Percentiles rank a stretch among this genome's conserved stretches.
These are phyloP conservation scores for Choiromyces venosus DNA, from an alignment of 495 filamentous ascomycete species.

Conservation along the genomic window DNA sequence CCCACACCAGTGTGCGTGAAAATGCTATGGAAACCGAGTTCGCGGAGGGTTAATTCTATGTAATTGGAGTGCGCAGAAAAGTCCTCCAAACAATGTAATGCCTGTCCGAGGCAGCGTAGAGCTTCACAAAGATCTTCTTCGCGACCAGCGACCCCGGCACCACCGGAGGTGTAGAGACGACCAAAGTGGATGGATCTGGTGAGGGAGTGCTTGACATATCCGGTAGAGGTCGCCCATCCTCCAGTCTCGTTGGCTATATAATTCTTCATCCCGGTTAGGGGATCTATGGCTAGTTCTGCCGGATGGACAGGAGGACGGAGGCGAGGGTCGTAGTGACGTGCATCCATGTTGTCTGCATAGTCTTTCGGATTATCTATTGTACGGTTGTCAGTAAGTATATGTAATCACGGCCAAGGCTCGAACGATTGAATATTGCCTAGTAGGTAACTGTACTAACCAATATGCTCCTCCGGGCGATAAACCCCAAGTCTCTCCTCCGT, in stretches of 20 bases:
- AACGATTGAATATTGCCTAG: neutral
- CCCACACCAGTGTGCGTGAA: conserved; percentile 78
- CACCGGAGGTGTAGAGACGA: conserved; percentile 72
- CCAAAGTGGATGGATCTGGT: conserved; percentile 82
- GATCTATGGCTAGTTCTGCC: conserved; percentile 75
- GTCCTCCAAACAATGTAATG: conserved; percentile 88
- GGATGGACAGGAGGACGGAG: conserved; percentile 69
- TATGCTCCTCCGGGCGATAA: conserved; percentile 94
- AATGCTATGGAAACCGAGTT: conserved; percentile 73
- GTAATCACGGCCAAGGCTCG: neutral
- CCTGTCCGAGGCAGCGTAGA: conserved; percentile 79
- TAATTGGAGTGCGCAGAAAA: conserved; percentile 96
- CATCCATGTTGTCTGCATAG: conserved; percentile 84
- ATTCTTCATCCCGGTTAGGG: conserved; percentile 91
- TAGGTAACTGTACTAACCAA: conserved; percentile 51
- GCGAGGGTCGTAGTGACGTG: conserved; percentile 74
- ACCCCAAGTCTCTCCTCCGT: conserved; percentile 84
- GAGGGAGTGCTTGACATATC: conserved; percentile 82
- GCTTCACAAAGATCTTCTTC: conserved; percentile 89
- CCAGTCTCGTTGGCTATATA: conserved; percentile 92
- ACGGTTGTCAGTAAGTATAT: neutral
- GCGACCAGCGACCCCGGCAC: conserved; percentile 56
- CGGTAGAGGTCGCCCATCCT: conserved; percentile 69
- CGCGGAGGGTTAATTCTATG: conserved; percentile 76
- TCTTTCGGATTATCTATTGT: conserved; percentile 68